These are phyloP conservation scores for Trichoderma orchidacearum DNA, from an alignment of 495 filamentous ascomycete species.

Conservation along the genomic window DNA sequence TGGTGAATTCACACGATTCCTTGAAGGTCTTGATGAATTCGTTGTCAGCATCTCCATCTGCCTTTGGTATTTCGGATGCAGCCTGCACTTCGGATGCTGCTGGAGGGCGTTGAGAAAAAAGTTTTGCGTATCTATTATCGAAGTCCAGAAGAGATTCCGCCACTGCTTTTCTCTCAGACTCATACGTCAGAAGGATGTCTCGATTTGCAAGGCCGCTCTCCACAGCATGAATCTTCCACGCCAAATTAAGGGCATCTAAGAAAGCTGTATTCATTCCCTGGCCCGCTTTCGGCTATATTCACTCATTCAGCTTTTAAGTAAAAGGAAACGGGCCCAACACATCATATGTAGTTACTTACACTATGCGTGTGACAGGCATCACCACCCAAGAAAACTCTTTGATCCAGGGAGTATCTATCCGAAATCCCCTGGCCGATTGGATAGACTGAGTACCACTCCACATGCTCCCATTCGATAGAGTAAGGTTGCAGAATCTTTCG, in stretches of 20 bases:
- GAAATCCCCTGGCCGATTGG: conserved; percentile 65
- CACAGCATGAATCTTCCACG: conserved; percentile 70
- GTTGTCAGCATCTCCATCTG: conserved; percentile 35
- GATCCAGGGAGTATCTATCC: conserved; percentile 48
- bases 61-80: conserved; percentile 16
- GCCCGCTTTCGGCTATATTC: conserved; percentile 53
- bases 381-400: conserved; percentile 63
- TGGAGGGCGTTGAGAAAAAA: conserved; percentile 47
- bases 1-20: conserved; percentile 57
- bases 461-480: conserved; percentile 51
- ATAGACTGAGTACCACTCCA: conserved; percentile 58
- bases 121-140: conserved; percentile 56
- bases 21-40: conserved; percentile 60
- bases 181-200: conserved; percentile 54
- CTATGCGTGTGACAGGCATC: conserved; percentile 79
- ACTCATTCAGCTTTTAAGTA: neutral
- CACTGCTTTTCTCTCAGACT: conserved; percentile 52
- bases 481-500: conserved; percentile 56
- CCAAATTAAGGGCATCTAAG: conserved; percentile 69
- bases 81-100: conserved; percentile 35
- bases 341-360: conserved; percentile 18
- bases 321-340: neutral
- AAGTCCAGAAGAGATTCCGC: conserved; percentile 61
- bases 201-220: conserved; percentile 46
- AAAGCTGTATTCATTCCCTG: conserved; percentile 82